A percentile compares a stretch with the other conserved stretches of the same genome.
These are phyloP conservation scores for Cercospora sp. DNA, from an alignment of 2,329 filamentous ascomycete genomes.

Conservation along the genomic window DNA sequence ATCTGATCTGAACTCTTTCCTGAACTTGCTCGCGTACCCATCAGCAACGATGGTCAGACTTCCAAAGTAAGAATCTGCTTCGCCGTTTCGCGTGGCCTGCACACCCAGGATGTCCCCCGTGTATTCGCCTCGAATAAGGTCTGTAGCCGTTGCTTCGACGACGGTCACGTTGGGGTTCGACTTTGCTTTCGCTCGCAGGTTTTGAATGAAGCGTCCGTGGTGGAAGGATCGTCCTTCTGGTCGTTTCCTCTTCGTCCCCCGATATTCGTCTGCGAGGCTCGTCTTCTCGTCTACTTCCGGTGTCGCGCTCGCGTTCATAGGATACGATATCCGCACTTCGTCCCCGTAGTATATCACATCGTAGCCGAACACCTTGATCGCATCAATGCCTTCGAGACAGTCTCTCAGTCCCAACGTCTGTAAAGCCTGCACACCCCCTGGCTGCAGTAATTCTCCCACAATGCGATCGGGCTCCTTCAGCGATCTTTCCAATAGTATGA, in stretches of 20 bases:
- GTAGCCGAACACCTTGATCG: slow-evolving; percentile 80
- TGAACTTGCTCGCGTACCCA: slow-evolving; percentile 89
- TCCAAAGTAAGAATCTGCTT: slow-evolving; percentile 77
- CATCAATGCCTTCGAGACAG: slow-evolving; percentile 86
- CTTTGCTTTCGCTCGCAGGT: slow-evolving; percentile 73
- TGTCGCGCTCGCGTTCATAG: slow-evolving; percentile 53
- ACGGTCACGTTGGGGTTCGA: slow-evolving; percentile 81
- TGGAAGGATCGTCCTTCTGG: slow-evolving; percentile 83
- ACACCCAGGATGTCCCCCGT: slow-evolving; percentile 79
- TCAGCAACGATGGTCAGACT: slow-evolving; percentile 86
- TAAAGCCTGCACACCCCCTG: slow-evolving; percentile 81
- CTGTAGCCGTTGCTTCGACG: slow-evolving; percentile 82
- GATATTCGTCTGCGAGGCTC: slow-evolving; percentile 35
- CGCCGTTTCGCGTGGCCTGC: slow-evolving; percentile 66
- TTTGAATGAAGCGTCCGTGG: slow-evolving; percentile 88
- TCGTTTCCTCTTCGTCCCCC: slow-evolving; percentile 45
- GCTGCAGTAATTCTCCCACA: slow-evolving; percentile 91
- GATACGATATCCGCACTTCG: slow-evolving; percentile 76
- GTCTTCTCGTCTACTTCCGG: slow-evolving; percentile 40
- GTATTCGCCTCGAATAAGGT: slow-evolving; percentile 69
- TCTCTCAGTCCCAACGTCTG: slow-evolving; percentile 75
- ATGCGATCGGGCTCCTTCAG: slow-evolving; percentile 93
- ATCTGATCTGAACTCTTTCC: slow-evolving; percentile 71
- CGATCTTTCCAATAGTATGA: slow-evolving; percentile 84
- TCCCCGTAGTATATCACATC: slow-evolving; percentile 79